Evolutionary conservation across 2,329 filamentous ascomycete genomes (phyloP).

Genomic region (Pseudocercospora macadamiae): DNA sequence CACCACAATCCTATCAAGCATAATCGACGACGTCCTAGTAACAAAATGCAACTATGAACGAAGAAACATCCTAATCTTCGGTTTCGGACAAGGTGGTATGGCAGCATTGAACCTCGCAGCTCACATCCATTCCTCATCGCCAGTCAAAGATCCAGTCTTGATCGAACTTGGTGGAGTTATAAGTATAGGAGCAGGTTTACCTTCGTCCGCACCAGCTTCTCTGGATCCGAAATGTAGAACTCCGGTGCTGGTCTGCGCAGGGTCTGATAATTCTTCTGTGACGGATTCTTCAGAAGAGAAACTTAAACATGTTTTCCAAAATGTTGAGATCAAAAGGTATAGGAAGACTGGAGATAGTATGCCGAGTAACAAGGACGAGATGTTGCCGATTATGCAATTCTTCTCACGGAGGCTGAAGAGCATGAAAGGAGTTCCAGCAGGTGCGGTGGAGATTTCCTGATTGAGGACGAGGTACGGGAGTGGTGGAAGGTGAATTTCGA

Average conservation of each 20-base stretch:
- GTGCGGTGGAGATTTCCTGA: slow-evolving; percentile 52
- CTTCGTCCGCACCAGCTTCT: slow-evolving; percentile 50
- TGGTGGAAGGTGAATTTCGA: no score
- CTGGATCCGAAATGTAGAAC: slow-evolving; percentile 60
- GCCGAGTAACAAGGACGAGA: slow-evolving; percentile 82
- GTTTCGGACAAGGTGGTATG: slow-evolving; percentile 63
- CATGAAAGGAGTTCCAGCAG: slow-evolving; percentile 56
- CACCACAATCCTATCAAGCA: slow-evolving; percentile 46
- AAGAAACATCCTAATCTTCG: slow-evolving; percentile 57
- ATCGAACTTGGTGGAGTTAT: slow-evolving; percentile 62
- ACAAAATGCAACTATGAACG: slow-evolving; percentile 53
- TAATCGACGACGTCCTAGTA: slow-evolving; percentile 51
- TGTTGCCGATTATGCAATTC: slow-evolving; percentile 87
- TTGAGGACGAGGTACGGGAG: no score
- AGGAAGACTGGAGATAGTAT: slow-evolving; percentile 73
- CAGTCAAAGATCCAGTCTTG: background rate
- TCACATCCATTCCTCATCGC: slow-evolving; percentile 10
- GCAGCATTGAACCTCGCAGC: slow-evolving; percentile 49
- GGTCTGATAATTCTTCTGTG: slow-evolving; percentile 54
- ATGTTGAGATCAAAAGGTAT: slow-evolving; percentile 71
- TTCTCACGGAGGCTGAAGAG: slow-evolving; percentile 67
- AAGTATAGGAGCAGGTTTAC: slow-evolving; percentile 64
- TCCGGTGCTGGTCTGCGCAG: slow-evolving; percentile 65
- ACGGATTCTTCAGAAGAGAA: slow-evolving; percentile 66
- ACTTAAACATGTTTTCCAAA: slow-evolving; percentile 56